These are phyloP conservation scores for Phytopythium boreale DNA, from an alignment of 352 stramenopile species.

Conservation along the genomic window DNA sequence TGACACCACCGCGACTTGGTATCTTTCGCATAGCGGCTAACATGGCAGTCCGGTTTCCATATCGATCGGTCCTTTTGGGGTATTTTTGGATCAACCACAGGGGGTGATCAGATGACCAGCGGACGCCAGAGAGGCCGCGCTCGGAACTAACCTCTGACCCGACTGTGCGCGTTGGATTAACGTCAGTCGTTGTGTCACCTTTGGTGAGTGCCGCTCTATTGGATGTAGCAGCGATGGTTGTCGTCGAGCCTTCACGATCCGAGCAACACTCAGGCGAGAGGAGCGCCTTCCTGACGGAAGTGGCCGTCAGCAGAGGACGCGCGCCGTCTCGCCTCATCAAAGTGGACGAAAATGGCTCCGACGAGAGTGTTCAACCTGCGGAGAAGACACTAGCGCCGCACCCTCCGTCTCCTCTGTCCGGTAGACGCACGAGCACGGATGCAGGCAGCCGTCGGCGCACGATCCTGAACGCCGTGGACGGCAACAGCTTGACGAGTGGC, in stretches of 20 bases:
- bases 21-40: background rate
- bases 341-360: background rate
- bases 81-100: background rate
- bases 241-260: background rate
- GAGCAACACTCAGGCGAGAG: background rate
- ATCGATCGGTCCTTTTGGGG: background rate
- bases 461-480: background rate
- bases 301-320: background rate
- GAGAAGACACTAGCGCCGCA: background rate
- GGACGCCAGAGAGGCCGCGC: background rate
- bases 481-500: too few relatives aligned
- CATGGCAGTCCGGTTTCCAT: background rate
- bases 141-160: background rate
- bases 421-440: background rate
- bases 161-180: background rate
- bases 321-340: background rate
- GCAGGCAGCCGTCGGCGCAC: background rate
- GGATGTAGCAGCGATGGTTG: slow-evolving; percentile 7
- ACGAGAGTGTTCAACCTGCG: background rate
- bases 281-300: slow-evolving; percentile 6
- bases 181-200: background rate
- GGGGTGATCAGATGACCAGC: background rate
- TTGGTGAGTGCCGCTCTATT: background rate
- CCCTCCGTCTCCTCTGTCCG: background rate
- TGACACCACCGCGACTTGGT: background rate